A percentile compares a stretch with the other conserved stretches of the same genome.
These are phyloP conservation scores for Nemania bipapillata DNA, from an alignment of 2,329 filamentous ascomycete genomes.

Conservation along the genomic window DNA sequence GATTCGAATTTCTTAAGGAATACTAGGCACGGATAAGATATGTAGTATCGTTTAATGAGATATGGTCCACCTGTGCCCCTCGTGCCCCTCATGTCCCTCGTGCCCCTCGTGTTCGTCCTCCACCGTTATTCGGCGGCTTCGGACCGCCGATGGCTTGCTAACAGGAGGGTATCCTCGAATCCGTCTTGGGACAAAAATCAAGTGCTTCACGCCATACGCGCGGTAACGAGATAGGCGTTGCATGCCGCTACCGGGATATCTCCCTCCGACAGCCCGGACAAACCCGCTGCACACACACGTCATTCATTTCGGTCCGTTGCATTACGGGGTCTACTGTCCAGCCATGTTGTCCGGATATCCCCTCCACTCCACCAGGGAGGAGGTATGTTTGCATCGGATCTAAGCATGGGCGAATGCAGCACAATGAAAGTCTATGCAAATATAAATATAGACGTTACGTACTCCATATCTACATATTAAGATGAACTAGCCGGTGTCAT, in stretches of 20 bases:
- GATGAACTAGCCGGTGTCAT: background rate
- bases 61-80: background rate
- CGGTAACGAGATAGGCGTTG: conserved; percentile 1
- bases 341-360: background rate
- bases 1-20: too few relatives aligned
- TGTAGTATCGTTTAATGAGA: background rate
- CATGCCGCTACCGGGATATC: conserved; percentile 35
- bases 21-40: background rate
- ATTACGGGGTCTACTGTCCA: conserved; percentile 12
- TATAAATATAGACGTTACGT: conserved; percentile 1
- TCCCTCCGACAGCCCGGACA: conserved; percentile 21
- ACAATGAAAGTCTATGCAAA: background rate
- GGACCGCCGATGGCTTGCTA: conserved; percentile 5
- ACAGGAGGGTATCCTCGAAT: background rate
- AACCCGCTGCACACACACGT: conserved; percentile 33
- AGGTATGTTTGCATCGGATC: conserved; percentile 2
- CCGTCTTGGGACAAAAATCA: background rate
- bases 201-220: conserved; percentile 1
- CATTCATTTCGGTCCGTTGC: conserved; percentile 40
- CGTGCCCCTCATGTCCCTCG: background rate
- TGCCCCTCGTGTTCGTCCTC: conserved; percentile 13
- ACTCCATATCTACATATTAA: background rate
- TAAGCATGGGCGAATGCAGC: background rate
- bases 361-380: background rate
- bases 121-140: conserved; percentile 3